Percentiles rank a stretch among this genome's conserved stretches.
phyloP scores from a whole-genome alignment of 2,329 filamentous ascomycete genomes.

The Scleromitrula shiraiana region DNA sequence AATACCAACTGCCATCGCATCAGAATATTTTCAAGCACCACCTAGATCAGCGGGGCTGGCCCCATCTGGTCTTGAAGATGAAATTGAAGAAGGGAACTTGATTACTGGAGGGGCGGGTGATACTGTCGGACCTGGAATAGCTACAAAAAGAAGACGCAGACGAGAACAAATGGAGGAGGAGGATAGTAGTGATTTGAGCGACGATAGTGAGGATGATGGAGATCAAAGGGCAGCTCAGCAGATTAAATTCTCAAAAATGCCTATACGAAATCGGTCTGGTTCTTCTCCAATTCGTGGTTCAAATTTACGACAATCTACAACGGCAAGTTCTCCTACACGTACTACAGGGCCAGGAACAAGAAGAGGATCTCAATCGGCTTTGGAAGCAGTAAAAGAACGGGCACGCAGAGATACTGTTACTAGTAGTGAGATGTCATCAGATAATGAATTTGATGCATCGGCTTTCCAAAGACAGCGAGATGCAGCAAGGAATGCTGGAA shows the following conservation, averaged over 20 bases:
- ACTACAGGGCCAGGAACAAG: slow-evolving; percentile 37
- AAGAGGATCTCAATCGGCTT: slow-evolving; percentile 62
- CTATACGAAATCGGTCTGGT: slow-evolving; percentile 73
- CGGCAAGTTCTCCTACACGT: slow-evolving; percentile 68
- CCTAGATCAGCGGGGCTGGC: slow-evolving; percentile 49
- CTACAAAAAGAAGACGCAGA: slow-evolving; percentile 56
- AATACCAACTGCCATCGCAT: slow-evolving; percentile 73
- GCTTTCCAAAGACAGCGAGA: slow-evolving; percentile 57
- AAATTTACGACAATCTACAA: slow-evolving; percentile 47
- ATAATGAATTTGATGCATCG: slow-evolving; percentile 67
- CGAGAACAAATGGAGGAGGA: slow-evolving; percentile 69
- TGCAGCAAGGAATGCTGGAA: slow-evolving; percentile 49
- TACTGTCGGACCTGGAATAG: slow-evolving; percentile 59
- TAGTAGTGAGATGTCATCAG: slow-evolving; percentile 75
- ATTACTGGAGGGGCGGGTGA: slow-evolving; percentile 59
- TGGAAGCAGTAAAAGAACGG: slow-evolving; percentile 63
- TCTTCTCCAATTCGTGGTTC: slow-evolving; percentile 77
- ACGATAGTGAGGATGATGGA: slow-evolving; percentile 74
- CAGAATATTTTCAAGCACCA: slow-evolving; percentile 76
- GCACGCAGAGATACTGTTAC: slow-evolving; percentile 68
- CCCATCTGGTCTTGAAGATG: slow-evolving; percentile 52
- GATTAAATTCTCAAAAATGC: slow-evolving; percentile 96
- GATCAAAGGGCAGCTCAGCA: slow-evolving; percentile 72
- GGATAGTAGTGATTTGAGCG: slow-evolving; percentile 77
- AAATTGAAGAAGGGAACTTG: slow-evolving; percentile 57